Conservation (phyloP, 2,329 filamentous ascomycete genomes). For the Fusarium foetens region DNA sequence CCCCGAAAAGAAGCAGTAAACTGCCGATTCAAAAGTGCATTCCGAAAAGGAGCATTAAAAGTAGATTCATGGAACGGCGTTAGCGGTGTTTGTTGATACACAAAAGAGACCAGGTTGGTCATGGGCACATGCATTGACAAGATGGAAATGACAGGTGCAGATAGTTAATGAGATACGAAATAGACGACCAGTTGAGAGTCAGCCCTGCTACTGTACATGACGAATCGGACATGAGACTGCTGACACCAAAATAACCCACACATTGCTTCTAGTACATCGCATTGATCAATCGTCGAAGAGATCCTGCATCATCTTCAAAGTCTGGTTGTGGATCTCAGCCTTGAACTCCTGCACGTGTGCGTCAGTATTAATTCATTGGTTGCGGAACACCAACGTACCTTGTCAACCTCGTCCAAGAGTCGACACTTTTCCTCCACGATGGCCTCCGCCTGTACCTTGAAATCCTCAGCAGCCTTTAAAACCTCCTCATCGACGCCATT, state of each 20-base stretch:
- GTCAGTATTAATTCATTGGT: not conserved
- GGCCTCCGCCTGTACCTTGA: slow-evolving; percentile 37
- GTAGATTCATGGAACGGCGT: slow-evolving; percentile 41
- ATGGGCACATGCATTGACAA: slow-evolving; percentile 6
- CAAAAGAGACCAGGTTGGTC: slow-evolving; percentile 31
- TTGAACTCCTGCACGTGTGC: slow-evolving; percentile 43
- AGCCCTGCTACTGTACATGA: not conserved
- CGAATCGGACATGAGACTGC: not conserved
- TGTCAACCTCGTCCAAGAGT: slow-evolving; percentile 44
- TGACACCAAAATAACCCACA: not conserved
- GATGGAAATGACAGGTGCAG: slow-evolving; percentile 9
- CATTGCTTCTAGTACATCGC: not conserved
- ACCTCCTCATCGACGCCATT: not conserved
- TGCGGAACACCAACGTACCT: slow-evolving; percentile 25
- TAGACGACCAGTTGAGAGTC: slow-evolving; percentile 38
- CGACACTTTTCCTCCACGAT: slow-evolving; percentile 37
- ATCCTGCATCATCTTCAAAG: slow-evolving; percentile 43
- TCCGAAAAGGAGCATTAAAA: slow-evolving; percentile 3
- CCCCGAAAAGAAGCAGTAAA: slow-evolving; percentile 66
- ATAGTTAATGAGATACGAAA: slow-evolving; percentile 39
- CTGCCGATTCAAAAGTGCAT: not conserved
- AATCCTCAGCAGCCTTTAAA: not conserved
- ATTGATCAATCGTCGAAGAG: slow-evolving; percentile 29
- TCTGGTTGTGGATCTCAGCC: slow-evolving; percentile 41
- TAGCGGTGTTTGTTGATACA: slow-evolving; percentile 32